Evolutionary conservation across 768 basidiomycete species (phyloP).

Genomic region (Imleria badia): DNA sequence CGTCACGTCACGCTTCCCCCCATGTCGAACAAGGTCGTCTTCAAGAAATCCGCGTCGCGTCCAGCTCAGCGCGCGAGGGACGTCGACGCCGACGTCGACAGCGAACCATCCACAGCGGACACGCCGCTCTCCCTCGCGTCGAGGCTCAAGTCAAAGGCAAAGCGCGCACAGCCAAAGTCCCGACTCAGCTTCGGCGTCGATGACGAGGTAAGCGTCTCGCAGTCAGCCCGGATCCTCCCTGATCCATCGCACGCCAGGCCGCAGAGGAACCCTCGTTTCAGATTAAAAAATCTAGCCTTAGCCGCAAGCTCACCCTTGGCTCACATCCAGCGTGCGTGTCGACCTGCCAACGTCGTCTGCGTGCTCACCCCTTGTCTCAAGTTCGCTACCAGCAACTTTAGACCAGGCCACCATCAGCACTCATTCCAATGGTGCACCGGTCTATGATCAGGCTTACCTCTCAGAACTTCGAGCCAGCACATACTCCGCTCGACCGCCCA

Average conservation of each 20-base stretch:
- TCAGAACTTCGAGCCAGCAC: slow-evolving; percentile 80
- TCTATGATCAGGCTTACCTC: slow-evolving; percentile 72
- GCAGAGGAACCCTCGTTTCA: slow-evolving; percentile 66
- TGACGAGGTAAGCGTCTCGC: slow-evolving; percentile 52
- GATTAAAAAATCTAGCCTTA: slow-evolving; percentile 79
- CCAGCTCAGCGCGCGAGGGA: slow-evolving; percentile 42
- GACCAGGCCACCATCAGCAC: slow-evolving; percentile 57
- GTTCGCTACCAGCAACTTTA: slow-evolving; percentile 43
- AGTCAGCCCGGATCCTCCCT: neutral
- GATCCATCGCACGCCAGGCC: slow-evolving; percentile 44
- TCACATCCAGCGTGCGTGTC: slow-evolving; percentile 49
- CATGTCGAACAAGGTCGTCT: slow-evolving; percentile 34
- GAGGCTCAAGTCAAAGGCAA: slow-evolving; percentile 71
- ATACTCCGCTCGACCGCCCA: slow-evolving; percentile 49
- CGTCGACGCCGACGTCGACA: slow-evolving; percentile 34
- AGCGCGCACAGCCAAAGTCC: slow-evolving; percentile 63
- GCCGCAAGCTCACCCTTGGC: slow-evolving; percentile 59
- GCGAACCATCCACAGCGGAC: slow-evolving; percentile 16
- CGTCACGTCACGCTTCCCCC: slow-evolving; percentile 24
- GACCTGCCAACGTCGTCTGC: neutral
- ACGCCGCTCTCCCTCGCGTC: slow-evolving; percentile 61
- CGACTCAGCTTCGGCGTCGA: slow-evolving; percentile 76
- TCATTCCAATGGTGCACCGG: slow-evolving; percentile 48
- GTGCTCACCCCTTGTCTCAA: slow-evolving; percentile 24
- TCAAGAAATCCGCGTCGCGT: slow-evolving; percentile 45